A percentile compares a stretch with the other conserved stretches of the same genome.
Conservation (phyloP, 1,284 basidiomycete genomes). For the Ustilago bromivora region DNA sequence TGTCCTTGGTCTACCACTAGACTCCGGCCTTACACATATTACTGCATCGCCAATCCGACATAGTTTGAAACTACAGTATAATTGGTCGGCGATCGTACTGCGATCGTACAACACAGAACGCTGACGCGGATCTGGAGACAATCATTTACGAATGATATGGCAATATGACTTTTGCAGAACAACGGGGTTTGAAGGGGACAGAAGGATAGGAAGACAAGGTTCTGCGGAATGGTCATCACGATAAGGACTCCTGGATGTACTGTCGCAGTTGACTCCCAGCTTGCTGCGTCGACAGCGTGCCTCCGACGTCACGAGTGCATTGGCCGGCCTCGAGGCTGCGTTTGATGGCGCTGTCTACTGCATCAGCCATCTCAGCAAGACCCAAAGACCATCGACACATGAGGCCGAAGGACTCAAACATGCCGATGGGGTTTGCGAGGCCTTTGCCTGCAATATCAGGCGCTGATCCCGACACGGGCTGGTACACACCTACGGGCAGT, state of each 20-base stretch:
- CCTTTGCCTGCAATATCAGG: conserved; percentile 94
- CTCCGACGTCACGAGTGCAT: conserved; percentile 88
- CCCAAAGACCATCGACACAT: conserved; percentile 93
- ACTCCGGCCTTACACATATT: conserved; percentile 16
- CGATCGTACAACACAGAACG: background rate
- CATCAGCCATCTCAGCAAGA: conserved; percentile 78
- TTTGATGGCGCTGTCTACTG: conserved; percentile 87
- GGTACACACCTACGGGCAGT: conserved; percentile 82
- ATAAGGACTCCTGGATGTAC: conserved; percentile 76
- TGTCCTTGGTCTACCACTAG: conserved; percentile 4
- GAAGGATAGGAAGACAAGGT: background rate
- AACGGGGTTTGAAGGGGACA: background rate
- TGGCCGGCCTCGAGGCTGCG: conserved; percentile 86
- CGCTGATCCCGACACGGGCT: conserved; percentile 81
- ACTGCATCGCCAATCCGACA: conserved; percentile 19
- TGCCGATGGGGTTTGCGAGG: conserved; percentile 96
- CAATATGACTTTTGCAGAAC: background rate
- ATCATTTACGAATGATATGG: background rate
- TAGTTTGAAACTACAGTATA: conserved; percentile 59
- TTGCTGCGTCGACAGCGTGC: conserved; percentile 79
- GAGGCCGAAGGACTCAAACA: conserved; percentile 94
- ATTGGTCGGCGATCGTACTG: background rate
- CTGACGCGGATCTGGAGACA: background rate
- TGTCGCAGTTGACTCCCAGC: conserved; percentile 77
- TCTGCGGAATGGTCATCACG: conserved; percentile 73